Evolutionary conservation across 257 asterid species (phyloP), one percentile per base, ranked within the genome.

Genomic region (Solanum megistacrolobum): DNA sequence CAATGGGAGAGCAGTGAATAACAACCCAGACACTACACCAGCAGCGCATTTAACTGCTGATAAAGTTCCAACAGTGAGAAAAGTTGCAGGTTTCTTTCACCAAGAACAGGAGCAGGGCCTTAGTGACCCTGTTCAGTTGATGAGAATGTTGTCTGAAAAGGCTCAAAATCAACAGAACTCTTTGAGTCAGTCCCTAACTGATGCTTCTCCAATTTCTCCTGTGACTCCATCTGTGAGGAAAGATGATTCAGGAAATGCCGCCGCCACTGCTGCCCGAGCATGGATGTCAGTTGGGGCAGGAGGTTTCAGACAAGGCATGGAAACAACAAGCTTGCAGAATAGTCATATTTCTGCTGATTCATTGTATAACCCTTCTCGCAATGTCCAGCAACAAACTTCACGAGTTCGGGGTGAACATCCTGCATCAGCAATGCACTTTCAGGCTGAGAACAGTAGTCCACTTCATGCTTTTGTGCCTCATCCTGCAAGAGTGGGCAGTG

Each of bases 221-320:
- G 88, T 90, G 25, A 74, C 88, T 20, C 91, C 92, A 23, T 88
- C 90, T 35, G 69, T 46, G 72, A 89, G 91, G 84, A 91, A 92
- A 87, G 90, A 89, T 25, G 95, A 94, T 88, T 83, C 95, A 25
- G 90, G 90, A 79, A 93, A 92, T 88, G 98, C 98, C 9, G 93
- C 99, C 79, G 90, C 92, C 9, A 94, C 95, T 29, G 98, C 98
- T 89, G 98, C 98, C 18, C 95, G 96, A 4, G 96, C 93, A 76
- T 96, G 98, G 99, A 97, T 96, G 98, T 94, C 99, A 20, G 92
- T 96, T 14, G 98, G 99, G 88, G 94, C 97, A 18, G 98, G 90
- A 85, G 99, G 98, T 71, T 90, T 91, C 36, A 94, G 92, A 89
- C 94, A 93, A 34, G 92, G 88, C 27, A 83, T 88, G 46, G 93